These are phyloP conservation scores for Kodamaea kaohsiungensis DNA, from an alignment of 805 yeast species.

Conservation along the genomic window DNA sequence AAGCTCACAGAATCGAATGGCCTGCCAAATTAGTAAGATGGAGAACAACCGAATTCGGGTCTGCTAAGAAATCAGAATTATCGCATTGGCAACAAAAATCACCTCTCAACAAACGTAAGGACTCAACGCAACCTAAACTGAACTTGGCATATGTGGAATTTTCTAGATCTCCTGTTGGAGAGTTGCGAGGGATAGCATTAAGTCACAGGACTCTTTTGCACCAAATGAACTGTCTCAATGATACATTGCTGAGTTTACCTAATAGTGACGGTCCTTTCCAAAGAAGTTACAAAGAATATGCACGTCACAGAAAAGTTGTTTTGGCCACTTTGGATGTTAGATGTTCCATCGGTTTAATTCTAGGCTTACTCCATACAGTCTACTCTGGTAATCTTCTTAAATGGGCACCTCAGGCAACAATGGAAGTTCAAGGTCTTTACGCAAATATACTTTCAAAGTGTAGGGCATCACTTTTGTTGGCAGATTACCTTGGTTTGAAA, in stretches of 20 bases:
- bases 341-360: conserved; percentile 77
- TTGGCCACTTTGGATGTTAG: conserved; percentile 45
- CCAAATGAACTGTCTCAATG: conserved; percentile 77
- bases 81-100: conserved; percentile 22
- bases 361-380: conserved; percentile 78
- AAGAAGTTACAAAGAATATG: conserved; percentile 31
- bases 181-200: conserved; percentile 88
- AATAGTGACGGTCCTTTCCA: conserved; percentile 56
- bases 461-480: conserved; percentile 70
- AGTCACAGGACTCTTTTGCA: conserved; percentile 86
- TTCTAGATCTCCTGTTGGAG: conserved; percentile 87
- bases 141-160: conserved; percentile 94
- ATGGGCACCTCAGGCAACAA: conserved; percentile 73
- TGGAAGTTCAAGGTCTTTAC: conserved; percentile 82
- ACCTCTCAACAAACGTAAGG: conserved; percentile 1
- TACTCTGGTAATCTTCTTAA: conserved; percentile 81
- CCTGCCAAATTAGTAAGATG: conserved; percentile 73
- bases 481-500: conserved; percentile 87
- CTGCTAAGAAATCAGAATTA: conserved; percentile 41
- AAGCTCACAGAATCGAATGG: conserved; percentile 55
- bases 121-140: conserved; percentile 13
- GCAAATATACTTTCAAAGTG: conserved; percentile 75
- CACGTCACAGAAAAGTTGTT: conserved; percentile 53
- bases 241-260: conserved; percentile 67
- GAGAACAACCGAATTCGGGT: conserved; percentile 88